Base-by-base conservation (phyloP, 2,329 filamentous ascomycete genomes). In the Colletotrichum spinosum region DNA sequence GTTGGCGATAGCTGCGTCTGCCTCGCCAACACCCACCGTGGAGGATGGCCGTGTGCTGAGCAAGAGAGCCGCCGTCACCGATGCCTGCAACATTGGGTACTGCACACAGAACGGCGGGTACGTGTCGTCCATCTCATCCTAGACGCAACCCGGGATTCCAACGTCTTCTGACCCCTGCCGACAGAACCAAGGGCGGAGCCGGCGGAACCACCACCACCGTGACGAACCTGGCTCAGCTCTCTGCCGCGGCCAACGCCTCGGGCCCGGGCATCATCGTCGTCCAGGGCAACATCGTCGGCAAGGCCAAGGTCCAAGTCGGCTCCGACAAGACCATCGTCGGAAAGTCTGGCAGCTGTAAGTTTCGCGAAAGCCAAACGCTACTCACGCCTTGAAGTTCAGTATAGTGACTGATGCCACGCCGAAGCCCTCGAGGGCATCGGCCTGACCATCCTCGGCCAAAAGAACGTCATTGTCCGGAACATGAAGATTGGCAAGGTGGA, bases 401-500 rank as follows among this genome's bases (percentile, higher is more conserved):
- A 17, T 17, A 17, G 2, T 59, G 3, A 59, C 8, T 0, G 25
- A 3, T 6, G 9, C 13, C 7, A 13, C 7, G 5, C 4, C 4
- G 1, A 5, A 68, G 62, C 66, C 10, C 54, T 80, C 63, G 78
- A 70, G 46, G 80, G 82, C 17, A 72, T 82, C 55, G 85, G 85
- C 35, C 74, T 87, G 51, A 79, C 82, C 52, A 79, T 88, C 72
- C 79, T 81, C 60, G 75, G 76, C 4, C 76, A 79, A 11, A 78
- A 74, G 50, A 89, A 88, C 68, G 83, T 89, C 55, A 88, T 88
- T 69, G 76, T 89, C 65, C 81, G 85, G 6, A 89, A 89, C 78
- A 70, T 89, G 69, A 83, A 82, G 62, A 84, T 88, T 65, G 75
- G 81, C 60, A 85, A 85, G 70, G 84, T 87, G 39, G 73, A 82